Conservation (phyloP, 805 yeast species). For the Blastobotrys parvus region DNA sequence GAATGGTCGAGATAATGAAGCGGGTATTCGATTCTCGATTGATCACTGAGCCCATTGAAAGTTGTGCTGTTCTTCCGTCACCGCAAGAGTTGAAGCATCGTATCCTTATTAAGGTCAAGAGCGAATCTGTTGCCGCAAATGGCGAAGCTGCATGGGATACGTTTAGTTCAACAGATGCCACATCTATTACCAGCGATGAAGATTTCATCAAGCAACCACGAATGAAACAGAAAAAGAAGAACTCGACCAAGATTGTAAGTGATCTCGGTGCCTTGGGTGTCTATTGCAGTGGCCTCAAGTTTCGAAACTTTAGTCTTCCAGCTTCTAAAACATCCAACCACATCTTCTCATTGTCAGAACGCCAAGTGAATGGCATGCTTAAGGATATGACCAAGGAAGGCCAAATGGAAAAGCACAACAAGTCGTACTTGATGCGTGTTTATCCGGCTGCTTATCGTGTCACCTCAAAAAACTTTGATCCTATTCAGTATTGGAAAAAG, state of each 20-base stretch:
- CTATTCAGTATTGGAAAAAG: slow-evolving; percentile 67
- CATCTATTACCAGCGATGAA: slow-evolving; percentile 5
- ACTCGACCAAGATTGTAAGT: slow-evolving; percentile 23
- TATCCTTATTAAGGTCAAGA: slow-evolving; percentile 70
- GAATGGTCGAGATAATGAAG: slow-evolving; percentile 44
- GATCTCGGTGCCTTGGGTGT: slow-evolving; percentile 55
- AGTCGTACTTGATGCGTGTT: slow-evolving; percentile 65
- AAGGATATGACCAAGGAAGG: slow-evolving; percentile 49
- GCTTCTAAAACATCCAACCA: slow-evolving; percentile 76
- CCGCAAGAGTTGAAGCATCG: slow-evolving; percentile 66
- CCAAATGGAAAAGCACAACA: slow-evolving; percentile 69
- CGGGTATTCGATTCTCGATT: slow-evolving; percentile 54
- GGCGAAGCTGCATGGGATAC: not conserved
- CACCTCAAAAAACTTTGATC: slow-evolving; percentile 73
- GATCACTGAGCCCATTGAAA: slow-evolving; percentile 33
- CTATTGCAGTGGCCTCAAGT: slow-evolving; percentile 67
- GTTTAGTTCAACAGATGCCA: not conserved
- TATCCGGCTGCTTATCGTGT: slow-evolving; percentile 79
- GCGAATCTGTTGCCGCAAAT: not conserved
- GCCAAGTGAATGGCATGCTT: slow-evolving; percentile 51
- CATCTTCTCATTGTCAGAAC: slow-evolving; percentile 81
- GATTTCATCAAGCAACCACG: not conserved
- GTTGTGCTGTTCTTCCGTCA: slow-evolving; percentile 45
- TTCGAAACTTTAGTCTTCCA: slow-evolving; percentile 74
- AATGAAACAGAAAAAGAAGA: slow-evolving; percentile 10